Base-by-base conservation (phyloP, 1,139 yeast genomes). In the Komagataea norvegica region DNA sequence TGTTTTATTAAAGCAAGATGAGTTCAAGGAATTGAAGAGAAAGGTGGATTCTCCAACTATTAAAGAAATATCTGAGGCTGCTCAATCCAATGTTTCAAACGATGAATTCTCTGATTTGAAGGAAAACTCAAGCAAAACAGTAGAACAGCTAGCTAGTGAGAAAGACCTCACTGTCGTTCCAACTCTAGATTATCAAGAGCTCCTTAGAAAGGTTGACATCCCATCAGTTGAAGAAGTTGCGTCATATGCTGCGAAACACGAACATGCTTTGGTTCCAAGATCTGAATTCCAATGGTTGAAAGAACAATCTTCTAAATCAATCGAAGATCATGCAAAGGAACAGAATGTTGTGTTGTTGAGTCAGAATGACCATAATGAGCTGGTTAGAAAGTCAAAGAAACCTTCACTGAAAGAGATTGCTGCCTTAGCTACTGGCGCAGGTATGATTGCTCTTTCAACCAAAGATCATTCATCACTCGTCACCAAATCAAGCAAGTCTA, bases 1-100 rank as follows among this genome's bases (percentile, higher is more conserved):
- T 25, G 51, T 50, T 8, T 43, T 72, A 2, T 28, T 72, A 4
- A 37, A 48, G 14, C 38, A 38, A 7, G 42, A 41, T 18, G 65
- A 62, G 8, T 59, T 60, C 41, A 47, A 56, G 5, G 51, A 50
- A 9, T 47, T 66, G 25, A 28, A 45, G 29, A 41, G 47, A 20
- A 50, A 49, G 28, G 62, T 65, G 2, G 48, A 57, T 21, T 48
- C 55, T 3, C 74, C 74, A 16, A 52, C 65, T 18, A 41, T 60
- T 17, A 67, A 64, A 2, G 62, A 62, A 35, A 42, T 76, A 19
- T 41, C 26, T 4, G 25, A 36, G 6, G 59, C 62, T 37, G 61
- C 65, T 2, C 34, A 42, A 10, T 18, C 42, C 1, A 41, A 43
- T 5, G 8, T 68, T 14, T 46, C 57, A 8, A 34, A 36, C 9